These are phyloP conservation scores for Lophiotrema nucula DNA, from an alignment of 495 filamentous ascomycete species.

Conservation along the genomic window DNA sequence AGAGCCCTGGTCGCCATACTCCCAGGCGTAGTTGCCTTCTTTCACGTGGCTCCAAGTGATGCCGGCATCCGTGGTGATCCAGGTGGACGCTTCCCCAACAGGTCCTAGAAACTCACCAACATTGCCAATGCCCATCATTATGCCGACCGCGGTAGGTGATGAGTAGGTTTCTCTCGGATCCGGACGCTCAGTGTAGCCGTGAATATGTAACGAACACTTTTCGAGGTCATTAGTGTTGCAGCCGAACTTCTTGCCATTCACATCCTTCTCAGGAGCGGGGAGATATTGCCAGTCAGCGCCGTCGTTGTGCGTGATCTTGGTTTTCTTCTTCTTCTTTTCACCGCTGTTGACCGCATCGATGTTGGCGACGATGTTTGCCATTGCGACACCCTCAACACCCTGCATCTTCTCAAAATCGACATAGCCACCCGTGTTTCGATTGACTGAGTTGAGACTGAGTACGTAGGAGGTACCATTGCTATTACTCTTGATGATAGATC, in stretches of 20 bases:
- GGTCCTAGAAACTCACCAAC: slow-evolving; percentile 68
- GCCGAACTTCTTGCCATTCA: slow-evolving; percentile 64
- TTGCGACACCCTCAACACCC: slow-evolving; percentile 81
- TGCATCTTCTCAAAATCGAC: slow-evolving; percentile 97
- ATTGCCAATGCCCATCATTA: slow-evolving; percentile 90
- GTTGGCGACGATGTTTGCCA: slow-evolving; percentile 85
- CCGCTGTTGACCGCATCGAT: slow-evolving; percentile 57
- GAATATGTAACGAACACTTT: slow-evolving; percentile 83
- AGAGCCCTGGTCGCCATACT: slow-evolving; percentile 90
- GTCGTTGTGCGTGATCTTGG: slow-evolving; percentile 93
- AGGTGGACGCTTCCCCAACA: slow-evolving; percentile 72
- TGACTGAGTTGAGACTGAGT: slow-evolving; percentile 71
- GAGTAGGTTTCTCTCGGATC: slow-evolving; percentile 81
- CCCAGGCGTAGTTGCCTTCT: slow-evolving; percentile 86
- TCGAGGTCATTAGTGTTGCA: slow-evolving; percentile 60
- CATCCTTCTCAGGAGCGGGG: slow-evolving; percentile 63
- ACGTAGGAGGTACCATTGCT: slow-evolving; percentile 96
- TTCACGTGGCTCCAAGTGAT: slow-evolving; percentile 79
- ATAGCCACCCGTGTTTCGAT: slow-evolving; percentile 69
- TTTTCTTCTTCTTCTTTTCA: slow-evolving; percentile 74
- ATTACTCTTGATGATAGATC: slow-evolving; percentile 94
- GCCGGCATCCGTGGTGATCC: slow-evolving; percentile 85
- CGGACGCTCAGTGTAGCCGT: slow-evolving; percentile 86
- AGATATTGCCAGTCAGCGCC: slow-evolving; percentile 80
- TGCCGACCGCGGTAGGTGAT: slow-evolving; percentile 80